Base-by-base conservation (phyloP, 441 rosid species). In the Pelargonium cotyledonis region DNA sequence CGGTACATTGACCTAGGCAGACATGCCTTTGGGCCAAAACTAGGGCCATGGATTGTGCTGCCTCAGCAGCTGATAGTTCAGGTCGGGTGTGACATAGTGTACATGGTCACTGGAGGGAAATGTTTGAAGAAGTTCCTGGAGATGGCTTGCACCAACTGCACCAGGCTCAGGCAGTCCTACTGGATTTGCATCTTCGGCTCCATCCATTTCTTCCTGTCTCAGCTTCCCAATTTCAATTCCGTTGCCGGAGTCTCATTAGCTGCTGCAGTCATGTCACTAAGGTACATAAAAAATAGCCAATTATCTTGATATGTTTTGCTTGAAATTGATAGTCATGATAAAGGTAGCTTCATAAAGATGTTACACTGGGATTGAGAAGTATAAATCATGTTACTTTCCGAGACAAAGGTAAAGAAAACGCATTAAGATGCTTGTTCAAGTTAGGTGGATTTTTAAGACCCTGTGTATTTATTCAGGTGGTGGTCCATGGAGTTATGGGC, bases 41-140 rank as follows among this genome's bases (percentile, higher is more conserved):
- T 86, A 0, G 98, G 98, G 5, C 85, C 90, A 15, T 93, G 95
- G 97, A 84, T 93, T 35, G 96, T 93, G 23, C 88, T 93, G 0
- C 98, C 97, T 1, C 98, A 93, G 76, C 97, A 93, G 75, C 78
- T 93, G 63, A 91, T 93, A 64, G 98, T 93, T 40, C 96, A 91
- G 78, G 91, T 93, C 31, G 97, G 98, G 1, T 93, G 98, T 70
- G 77, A 84, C 72, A 84, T 93, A 9, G 97, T 90, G 26, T 93
- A 90, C 85, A 93, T 91, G 93, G 97, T 93, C 40, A 93, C 98
- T 0, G 98, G 98, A 18, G 98, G 97, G 55, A 89, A 93, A 77
- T 89, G 98, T 74, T 73, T 93, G 6, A 91, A 89, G 80, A 80
- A 90, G 81, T 93, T 93, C 79, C 67, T 87, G 82, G 96, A 91